phyloP scores from a whole-genome alignment of 495 filamentous ascomycete genomes.

The Recurvomyces mirabilis region DNA sequence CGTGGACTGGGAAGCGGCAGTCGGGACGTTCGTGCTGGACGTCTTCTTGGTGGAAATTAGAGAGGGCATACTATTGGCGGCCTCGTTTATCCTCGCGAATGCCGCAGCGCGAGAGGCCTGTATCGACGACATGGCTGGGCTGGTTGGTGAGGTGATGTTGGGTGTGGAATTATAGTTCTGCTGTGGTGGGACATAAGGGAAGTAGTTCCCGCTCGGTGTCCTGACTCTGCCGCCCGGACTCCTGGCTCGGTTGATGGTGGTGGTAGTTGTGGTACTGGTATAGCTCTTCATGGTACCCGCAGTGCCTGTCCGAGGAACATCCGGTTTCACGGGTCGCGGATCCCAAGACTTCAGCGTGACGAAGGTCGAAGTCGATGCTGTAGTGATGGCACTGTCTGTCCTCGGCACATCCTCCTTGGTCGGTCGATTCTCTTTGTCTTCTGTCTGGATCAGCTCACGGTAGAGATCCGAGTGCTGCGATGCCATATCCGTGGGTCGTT shows the following conservation, averaged over 20 bases:
- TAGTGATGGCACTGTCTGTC: conserved; percentile 7
- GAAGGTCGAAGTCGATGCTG: conserved; percentile 8
- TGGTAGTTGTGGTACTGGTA: neutral
- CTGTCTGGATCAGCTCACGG: conserved; percentile 9
- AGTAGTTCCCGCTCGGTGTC: conserved; percentile 8
- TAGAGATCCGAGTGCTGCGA: conserved; percentile 10
- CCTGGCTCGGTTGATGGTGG: conserved; percentile 3
- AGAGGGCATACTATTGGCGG: conserved; percentile 1
- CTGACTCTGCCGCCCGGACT: conserved; percentile 3
- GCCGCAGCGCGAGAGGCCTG: neutral
- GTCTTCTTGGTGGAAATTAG: neutral
- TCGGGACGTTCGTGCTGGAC: neutral
- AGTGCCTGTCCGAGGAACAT: conserved; percentile 1
- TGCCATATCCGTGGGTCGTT: conserved; percentile 6
- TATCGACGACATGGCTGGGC: neutral
- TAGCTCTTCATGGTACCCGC: neutral
- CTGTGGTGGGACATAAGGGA: conserved; percentile 8
- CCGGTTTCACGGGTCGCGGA: conserved; percentile 1
- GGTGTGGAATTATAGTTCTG: conserved; percentile 1
- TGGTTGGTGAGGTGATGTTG: conserved; percentile 1
- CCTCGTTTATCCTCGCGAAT: neutral
- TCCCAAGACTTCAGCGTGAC: conserved; percentile 10
- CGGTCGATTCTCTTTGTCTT: conserved; percentile 13
- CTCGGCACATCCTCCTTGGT: conserved; percentile 4
- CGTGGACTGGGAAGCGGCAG: neutral